These are phyloP conservation scores for Cercospora sp. DNA, from an alignment of 2,329 filamentous ascomycete genomes.

Conservation along the genomic window DNA sequence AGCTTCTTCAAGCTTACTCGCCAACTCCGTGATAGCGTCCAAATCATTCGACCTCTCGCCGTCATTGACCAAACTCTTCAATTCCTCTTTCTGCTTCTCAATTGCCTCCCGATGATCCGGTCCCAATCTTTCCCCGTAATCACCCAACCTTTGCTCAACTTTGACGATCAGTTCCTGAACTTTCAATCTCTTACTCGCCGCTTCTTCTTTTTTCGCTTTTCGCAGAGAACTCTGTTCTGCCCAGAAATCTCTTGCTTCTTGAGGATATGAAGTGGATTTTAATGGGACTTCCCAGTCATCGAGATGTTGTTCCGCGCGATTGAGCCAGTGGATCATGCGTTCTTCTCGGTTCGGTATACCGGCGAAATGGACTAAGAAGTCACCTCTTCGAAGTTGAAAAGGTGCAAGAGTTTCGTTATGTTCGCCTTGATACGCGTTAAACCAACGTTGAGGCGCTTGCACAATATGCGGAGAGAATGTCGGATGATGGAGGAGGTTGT, in stretches of 20 bases:
- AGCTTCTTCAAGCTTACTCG: slow-evolving; percentile 25
- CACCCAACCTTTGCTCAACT: slow-evolving; percentile 30
- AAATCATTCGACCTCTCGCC: slow-evolving; percentile 25
- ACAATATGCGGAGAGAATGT: slow-evolving; percentile 39
- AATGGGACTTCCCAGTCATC: slow-evolving; percentile 44
- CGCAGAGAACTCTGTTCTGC: slow-evolving; percentile 33
- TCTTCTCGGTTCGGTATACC: slow-evolving; percentile 39
- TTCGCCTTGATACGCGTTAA: slow-evolving; percentile 47
- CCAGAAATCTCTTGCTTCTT: slow-evolving; percentile 42
- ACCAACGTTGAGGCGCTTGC: slow-evolving; percentile 46
- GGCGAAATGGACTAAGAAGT: slow-evolving; percentile 48
- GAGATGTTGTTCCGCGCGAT: slow-evolving; percentile 40
- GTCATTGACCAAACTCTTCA: slow-evolving; percentile 33
- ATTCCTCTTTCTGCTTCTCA: slow-evolving; percentile 29
- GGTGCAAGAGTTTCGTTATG: slow-evolving; percentile 41
- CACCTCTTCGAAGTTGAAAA: slow-evolving; percentile 43
- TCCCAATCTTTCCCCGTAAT: slow-evolving; percentile 35
- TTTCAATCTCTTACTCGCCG: slow-evolving; percentile 28
- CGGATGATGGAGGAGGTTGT: slow-evolving; percentile 39
- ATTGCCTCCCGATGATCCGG: slow-evolving; percentile 32
- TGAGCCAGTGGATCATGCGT: slow-evolving; percentile 43
- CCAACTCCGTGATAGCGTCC: slow-evolving; percentile 26
- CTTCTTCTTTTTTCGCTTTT: slow-evolving; percentile 27
- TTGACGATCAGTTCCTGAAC: slow-evolving; percentile 31
- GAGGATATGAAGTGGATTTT: slow-evolving; percentile 40